Base-by-base conservation (phyloP, 371 early-diverging fungal species). In the Zopfochytrium polystomum region DNA sequence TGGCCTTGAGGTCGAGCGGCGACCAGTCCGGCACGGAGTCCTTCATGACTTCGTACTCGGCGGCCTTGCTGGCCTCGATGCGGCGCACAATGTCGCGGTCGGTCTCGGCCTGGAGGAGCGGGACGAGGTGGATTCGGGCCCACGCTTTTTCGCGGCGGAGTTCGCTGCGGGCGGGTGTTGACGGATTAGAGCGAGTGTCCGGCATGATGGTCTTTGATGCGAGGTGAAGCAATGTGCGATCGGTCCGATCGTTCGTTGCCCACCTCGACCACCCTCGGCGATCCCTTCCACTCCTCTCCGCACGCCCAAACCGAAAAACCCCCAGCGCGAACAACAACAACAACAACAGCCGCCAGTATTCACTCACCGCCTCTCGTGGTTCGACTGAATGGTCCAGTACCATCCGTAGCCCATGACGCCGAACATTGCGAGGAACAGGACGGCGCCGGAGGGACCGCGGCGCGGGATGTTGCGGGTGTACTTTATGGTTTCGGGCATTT, bases 91-190 rank as follows among this genome's bases (percentile, higher is more conserved):
- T 72, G 72, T 95, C 96, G 42, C 98, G 87, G 74, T 97, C 98
- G 2, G 87, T 72, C 80, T 97, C 98, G 51, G 98, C 96, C 62
- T 90, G 88, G 53, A 96, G 82, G 65, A 95, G 67, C 4, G 98
- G 98, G 15, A 73, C 69, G 18, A 79, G 72, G 42, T 55, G 33
- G 66, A 97, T 90, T 45, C 98, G 87, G 48, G 89, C 74, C 96
- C 96, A 97, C 31, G 87, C 81, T 68, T 93, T 91, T 76, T 96
- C 96, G 63, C 96, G 87, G 58, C 87, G 84, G 27, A 94, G 80
- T 71, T 97, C 96, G 58, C 95, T 93, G 71, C 18, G 13, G 22
- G 7, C 23, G 48, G 26, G 48, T n/a, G 48, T n/a, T n/a, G n/a
- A n/a, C n/a, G n/a, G n/a, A n/a, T n/a, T 5, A 23, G 23, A 20